phyloP scores from a whole-genome alignment of 2,329 filamentous ascomycete species.

The Fusarium globosum region DNA sequence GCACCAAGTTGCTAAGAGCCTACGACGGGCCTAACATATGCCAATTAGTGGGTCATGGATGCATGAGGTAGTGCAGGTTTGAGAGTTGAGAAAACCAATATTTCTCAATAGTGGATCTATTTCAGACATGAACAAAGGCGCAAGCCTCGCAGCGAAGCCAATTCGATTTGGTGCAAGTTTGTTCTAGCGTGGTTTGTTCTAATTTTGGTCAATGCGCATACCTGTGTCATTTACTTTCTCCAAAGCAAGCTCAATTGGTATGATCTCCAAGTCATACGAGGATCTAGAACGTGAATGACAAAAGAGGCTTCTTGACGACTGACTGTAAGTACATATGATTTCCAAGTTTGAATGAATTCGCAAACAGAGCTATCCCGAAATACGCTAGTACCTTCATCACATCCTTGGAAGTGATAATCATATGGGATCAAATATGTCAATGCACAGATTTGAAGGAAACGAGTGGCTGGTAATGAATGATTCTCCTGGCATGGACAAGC shows the following conservation, averaged over 20 bases:
- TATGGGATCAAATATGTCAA: background rate
- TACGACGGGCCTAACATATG: constrained; percentile 20
- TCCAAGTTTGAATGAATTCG: background rate
- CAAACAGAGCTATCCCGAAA: background rate
- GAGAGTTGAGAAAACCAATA: constrained; percentile 32
- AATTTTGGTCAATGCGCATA: constrained; percentile 8
- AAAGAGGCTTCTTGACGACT: constrained; percentile 1
- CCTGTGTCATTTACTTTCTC: background rate
- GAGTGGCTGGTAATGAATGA: background rate
- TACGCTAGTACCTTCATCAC: background rate
- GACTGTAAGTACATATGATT: background rate
- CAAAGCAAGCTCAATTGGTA: constrained; percentile 3
- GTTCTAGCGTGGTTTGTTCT: constrained; percentile 8
- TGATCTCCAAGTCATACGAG: background rate
- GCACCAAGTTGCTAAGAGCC: constrained; percentile 34
- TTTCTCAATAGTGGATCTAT: constrained; percentile 22
- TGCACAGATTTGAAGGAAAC: background rate
- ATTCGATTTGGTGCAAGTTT: constrained; percentile 1
- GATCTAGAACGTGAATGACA: constrained; percentile 20
- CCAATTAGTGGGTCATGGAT: constrained; percentile 32
- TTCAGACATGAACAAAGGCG: background rate
- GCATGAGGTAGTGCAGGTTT: background rate
- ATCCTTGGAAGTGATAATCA: background rate
- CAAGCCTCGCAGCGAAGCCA: constrained; percentile 9
- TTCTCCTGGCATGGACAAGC: background rate